These are phyloP conservation scores for Carex pumila DNA, from an alignment of 176 grass and related monocot genomes.

Conservation along the genomic window DNA sequence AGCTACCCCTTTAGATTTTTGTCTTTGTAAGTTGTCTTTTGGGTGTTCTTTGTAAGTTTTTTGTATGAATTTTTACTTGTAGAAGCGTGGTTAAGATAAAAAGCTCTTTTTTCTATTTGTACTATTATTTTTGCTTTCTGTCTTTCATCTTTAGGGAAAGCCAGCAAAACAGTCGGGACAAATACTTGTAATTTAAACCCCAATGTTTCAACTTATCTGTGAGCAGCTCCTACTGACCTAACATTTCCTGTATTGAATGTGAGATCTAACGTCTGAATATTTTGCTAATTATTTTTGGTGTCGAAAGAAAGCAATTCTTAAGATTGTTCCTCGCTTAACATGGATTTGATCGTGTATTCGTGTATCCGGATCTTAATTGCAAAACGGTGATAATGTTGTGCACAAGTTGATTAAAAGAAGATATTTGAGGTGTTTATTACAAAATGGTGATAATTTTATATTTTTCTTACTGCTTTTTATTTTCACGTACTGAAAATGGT, in stretches of 20 bases:
- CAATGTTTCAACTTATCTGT: background rate
- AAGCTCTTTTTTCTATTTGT: slow-evolving; percentile 2
- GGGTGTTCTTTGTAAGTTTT: background rate
- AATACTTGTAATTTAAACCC: background rate
- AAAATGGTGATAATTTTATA: no score
- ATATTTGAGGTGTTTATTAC: no score
- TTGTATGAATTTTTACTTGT: slow-evolving; percentile 5
- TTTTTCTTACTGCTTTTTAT: no score
- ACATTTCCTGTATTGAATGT: background rate
- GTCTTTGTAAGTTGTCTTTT: background rate
- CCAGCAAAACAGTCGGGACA: background rate
- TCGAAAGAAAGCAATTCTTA: no score
- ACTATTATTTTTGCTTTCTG: background rate
- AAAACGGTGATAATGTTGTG: no score
- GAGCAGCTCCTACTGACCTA: background rate
- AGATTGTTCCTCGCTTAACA: no score
- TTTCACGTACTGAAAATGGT: background rate
- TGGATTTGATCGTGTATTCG: no score
- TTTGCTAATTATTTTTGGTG: background rate
- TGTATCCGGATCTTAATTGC: no score
- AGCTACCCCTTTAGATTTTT: background rate
- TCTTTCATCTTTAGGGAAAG: background rate
- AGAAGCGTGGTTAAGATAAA: slow-evolving; percentile 28
- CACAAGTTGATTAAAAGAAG: no score
- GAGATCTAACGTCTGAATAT: background rate